These are phyloP conservation scores for Cetraspora pellucida DNA, from an alignment of 192 early-diverging fungal genomes.

Conservation along the genomic window DNA sequence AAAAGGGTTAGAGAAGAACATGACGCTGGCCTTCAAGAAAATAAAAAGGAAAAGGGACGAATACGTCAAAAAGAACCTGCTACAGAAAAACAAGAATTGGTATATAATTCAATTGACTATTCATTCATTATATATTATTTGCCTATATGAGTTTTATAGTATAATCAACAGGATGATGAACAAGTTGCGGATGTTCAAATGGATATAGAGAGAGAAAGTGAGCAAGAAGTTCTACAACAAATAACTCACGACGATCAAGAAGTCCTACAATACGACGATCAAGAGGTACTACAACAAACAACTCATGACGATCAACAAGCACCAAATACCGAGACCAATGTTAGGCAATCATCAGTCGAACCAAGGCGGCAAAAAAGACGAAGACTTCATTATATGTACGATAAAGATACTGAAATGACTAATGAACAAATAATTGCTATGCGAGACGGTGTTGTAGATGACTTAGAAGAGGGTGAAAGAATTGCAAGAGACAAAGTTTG, in stretches of 20 bases:
- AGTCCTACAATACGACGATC: not conserved
- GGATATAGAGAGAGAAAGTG: not conserved
- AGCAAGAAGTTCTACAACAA: not conserved
- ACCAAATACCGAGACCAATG: not conserved
- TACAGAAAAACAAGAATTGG: not conserved
- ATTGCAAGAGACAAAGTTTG: constrained; percentile 15
- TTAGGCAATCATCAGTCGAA: not conserved
- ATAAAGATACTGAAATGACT: constrained; percentile 26
- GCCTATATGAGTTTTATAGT: no score
- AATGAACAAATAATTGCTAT: constrained; percentile 25
- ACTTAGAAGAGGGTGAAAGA: not conserved
- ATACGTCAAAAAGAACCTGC: not conserved
- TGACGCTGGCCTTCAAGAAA: not conserved
- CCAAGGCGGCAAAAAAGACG: constrained; percentile 3
- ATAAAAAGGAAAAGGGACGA: not conserved
- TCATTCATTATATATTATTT: no score
- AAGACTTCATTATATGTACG: not conserved
- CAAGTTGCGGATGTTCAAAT: not conserved
- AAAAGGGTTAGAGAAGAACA: constrained; percentile 25
- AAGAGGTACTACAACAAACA: no score
- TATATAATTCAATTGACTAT: no score
- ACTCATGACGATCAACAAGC: no score
- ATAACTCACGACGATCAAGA: constrained; percentile 12
- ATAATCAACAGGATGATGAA: not conserved
- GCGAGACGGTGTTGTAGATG: not conserved